phyloP scores from a whole-genome alignment of 805 yeast species.

The Ogataea allantospora region DNA sequence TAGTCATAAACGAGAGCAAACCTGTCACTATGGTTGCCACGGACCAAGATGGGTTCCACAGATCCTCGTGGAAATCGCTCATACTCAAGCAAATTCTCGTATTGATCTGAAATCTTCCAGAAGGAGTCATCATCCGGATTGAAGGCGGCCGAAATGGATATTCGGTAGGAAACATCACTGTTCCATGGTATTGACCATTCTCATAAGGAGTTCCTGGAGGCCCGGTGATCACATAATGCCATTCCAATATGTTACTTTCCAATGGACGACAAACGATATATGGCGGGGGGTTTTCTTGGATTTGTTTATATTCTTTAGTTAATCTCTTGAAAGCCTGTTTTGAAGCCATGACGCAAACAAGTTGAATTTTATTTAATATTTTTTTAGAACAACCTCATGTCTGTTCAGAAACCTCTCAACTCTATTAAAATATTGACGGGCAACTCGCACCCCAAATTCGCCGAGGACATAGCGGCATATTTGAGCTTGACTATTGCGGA shows the following conservation, averaged over 20 bases:
- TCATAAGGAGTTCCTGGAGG: conserved; percentile 88
- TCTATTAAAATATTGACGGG: conserved; percentile 53
- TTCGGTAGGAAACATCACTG: conserved; percentile 76
- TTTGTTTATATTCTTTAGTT: conserved; percentile 76
- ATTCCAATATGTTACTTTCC: conserved; percentile 82
- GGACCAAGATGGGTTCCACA: conserved; percentile 97
- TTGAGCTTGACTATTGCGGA: conserved; percentile 69
- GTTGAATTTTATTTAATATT: no score
- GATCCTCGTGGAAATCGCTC: conserved; percentile 92
- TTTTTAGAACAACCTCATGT: no score
- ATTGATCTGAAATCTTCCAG: conserved; percentile 80
- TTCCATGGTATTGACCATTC: conserved; percentile 87
- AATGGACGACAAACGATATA: conserved; percentile 81
- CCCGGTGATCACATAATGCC: conserved; percentile 92
- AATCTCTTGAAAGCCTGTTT: conserved; percentile 43
- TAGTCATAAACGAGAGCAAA: conserved; percentile 86
- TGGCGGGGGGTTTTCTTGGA: conserved; percentile 81
- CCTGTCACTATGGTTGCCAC: conserved; percentile 88
- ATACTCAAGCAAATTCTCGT: conserved; percentile 84
- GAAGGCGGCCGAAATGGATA: conserved; percentile 93
- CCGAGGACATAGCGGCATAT: conserved; percentile 64
- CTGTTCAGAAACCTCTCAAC: conserved; percentile 37
- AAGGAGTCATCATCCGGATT: conserved; percentile 85
- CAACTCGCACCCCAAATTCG: conserved; percentile 82
- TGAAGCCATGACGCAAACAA: conserved; percentile 26